These are phyloP conservation scores for Excoecaria cochinchinensis DNA, from an alignment of 345 rosid genomes.

Conservation along the genomic window DNA sequence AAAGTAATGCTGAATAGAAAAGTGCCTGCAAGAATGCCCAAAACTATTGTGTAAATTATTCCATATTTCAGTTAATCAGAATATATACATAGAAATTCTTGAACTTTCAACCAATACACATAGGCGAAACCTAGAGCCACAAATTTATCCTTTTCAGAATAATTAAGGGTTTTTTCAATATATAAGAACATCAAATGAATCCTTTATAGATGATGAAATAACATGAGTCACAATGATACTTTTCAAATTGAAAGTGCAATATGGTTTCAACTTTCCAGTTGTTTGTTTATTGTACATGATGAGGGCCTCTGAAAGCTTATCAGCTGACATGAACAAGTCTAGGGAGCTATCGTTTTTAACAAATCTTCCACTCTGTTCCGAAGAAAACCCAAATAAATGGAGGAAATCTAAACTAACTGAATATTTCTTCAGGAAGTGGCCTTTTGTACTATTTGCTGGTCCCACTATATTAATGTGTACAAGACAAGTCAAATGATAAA, in stretches of 20 bases:
- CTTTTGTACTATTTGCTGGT: not conserved
- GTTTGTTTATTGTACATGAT: too few species aligned
- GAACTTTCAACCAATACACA: not conserved
- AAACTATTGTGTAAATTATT: not conserved
- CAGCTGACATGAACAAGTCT: not conserved
- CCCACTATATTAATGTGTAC: not conserved
- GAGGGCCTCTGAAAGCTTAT: not conserved
- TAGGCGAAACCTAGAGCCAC: not conserved
- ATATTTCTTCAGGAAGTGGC: not conserved
- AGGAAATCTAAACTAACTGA: too few species aligned
- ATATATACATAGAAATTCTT: not conserved
- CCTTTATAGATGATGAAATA: not conserved
- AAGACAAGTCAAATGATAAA: not conserved
- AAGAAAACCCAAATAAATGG: not conserved
- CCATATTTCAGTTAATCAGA: not conserved
- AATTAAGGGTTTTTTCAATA: too few species aligned
- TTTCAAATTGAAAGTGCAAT: too few species aligned
- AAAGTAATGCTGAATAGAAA: slow-evolving; percentile 78
- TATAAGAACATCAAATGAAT: not conserved
- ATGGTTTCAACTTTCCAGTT: not conserved
- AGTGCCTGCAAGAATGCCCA: slow-evolving; percentile 39
- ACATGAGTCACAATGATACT: not conserved
- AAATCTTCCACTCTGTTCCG: not conserved
- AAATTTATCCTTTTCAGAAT: not conserved
- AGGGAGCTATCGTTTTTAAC: not conserved